A percentile compares a stretch with the other conserved stretches of the same genome.
Conservation (phyloP, 2,329 filamentous ascomycete species). For the Trichoderma koningiopsis region DNA sequence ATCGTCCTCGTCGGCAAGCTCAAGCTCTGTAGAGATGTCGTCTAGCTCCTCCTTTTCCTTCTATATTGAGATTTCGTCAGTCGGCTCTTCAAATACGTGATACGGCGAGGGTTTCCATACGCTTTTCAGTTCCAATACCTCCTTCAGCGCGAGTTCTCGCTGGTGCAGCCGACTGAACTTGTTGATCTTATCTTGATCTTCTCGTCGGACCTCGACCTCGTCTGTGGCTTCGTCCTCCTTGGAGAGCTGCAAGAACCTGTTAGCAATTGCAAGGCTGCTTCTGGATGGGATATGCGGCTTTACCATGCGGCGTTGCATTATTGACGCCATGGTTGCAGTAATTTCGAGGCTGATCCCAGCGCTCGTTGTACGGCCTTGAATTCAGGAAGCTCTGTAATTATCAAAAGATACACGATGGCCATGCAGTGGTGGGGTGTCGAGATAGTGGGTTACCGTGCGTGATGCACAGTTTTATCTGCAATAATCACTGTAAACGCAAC, state of each 20-base stretch:
- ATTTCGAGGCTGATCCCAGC: constrained; percentile 25
- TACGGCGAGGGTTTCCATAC: constrained; percentile 49
- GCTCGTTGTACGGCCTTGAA: background rate
- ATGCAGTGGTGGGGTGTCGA: constrained; percentile 9
- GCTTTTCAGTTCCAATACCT: constrained; percentile 77
- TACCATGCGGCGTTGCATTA: constrained; percentile 65
- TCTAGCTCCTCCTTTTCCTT: constrained; percentile 99
- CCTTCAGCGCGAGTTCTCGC: constrained; percentile 75
- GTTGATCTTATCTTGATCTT: constrained; percentile 99
- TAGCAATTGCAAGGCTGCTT: background rate
- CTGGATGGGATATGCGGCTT: constrained; percentile 15
- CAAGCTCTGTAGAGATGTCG: constrained; percentile 86
- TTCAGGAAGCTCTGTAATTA: background rate
- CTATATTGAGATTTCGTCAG: constrained; percentile 49
- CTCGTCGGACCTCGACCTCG: constrained; percentile 90
- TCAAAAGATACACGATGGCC: background rate
- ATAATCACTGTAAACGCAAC: background rate
- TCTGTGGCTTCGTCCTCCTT: constrained; percentile 86
- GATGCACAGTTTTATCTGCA: constrained; percentile 27
- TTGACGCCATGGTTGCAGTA: constrained; percentile 42
- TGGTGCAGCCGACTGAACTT: constrained; percentile 93
- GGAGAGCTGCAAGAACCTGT: constrained; percentile 66
- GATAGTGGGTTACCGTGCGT: constrained; percentile 25
- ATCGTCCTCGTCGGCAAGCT: constrained; percentile 94
- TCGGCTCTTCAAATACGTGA: constrained; percentile 27